phyloP scores from a whole-genome alignment of 2,329 filamentous ascomycete species.

The Mycosphaerella arachidis region DNA sequence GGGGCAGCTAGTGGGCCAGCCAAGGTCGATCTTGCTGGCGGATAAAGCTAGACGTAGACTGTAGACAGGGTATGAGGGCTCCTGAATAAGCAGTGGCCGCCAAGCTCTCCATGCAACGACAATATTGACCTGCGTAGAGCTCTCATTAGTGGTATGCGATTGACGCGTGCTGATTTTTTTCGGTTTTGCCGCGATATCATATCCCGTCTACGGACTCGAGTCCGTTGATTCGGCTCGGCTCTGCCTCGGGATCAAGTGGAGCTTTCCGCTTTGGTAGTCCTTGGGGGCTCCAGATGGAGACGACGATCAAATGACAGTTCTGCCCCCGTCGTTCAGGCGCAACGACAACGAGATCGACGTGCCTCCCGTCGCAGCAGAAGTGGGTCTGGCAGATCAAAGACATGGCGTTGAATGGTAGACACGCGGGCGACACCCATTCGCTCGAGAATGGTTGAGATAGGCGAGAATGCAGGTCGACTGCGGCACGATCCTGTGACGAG shows the following conservation, averaged over 20 bases:
- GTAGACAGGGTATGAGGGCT: not conserved
- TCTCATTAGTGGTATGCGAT: too few species aligned
- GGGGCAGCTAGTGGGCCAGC: not conserved
- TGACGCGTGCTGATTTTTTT: too few species aligned
- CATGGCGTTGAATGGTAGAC: not conserved
- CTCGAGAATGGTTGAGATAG: not conserved
- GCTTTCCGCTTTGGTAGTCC: not conserved
- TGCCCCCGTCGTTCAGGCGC: too few species aligned
- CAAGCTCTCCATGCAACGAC: too few species aligned
- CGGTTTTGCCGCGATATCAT: not conserved
- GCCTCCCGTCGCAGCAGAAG: too few species aligned
- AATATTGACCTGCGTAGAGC: too few species aligned
- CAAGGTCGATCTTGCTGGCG: slow-evolving; percentile 12
- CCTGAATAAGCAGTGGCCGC: too few species aligned
- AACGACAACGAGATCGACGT: too few species aligned
- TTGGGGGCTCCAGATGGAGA: not conserved
- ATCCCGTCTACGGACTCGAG: not conserved
- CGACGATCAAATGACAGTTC: not conserved
- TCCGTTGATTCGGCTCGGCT: not conserved
- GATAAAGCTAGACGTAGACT: slow-evolving; percentile 3
- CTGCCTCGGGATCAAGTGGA: too few species aligned
- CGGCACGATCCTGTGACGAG: not conserved
- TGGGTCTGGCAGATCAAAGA: too few species aligned
- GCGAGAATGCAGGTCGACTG: not conserved
- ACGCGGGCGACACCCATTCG: not conserved